Evolutionary conservation across 2,329 filamentous ascomycete species (phyloP).

Genomic region (Verruconis gallopava): DNA sequence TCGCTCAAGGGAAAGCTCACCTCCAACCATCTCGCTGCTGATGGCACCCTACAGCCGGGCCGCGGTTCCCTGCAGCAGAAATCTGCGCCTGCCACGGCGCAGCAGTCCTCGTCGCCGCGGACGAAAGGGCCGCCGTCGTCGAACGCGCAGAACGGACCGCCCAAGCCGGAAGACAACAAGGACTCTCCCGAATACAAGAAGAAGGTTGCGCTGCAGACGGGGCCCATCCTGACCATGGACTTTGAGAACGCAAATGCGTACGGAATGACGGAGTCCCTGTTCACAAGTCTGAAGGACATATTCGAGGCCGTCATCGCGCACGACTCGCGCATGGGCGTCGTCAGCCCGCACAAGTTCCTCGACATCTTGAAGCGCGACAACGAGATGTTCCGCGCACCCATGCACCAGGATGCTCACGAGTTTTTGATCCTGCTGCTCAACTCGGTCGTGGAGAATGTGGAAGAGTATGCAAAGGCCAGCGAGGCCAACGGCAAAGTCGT

Average conservation of each 20-base stretch:
- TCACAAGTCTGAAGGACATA: constrained; percentile 90
- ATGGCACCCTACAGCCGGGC: not conserved
- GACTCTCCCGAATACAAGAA: constrained; percentile 97
- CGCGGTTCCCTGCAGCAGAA: constrained; percentile 22
- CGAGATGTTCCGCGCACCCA: constrained; percentile 91
- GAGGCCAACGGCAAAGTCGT: constrained; percentile 28
- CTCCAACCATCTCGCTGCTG: not conserved
- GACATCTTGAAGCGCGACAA: constrained; percentile 91
- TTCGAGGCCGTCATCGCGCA: constrained; percentile 82
- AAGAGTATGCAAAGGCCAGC: constrained; percentile 63
- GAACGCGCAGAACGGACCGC: constrained; percentile 41
- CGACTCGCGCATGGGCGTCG: constrained; percentile 69
- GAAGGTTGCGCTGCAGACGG: constrained; percentile 79
- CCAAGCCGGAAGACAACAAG: constrained; percentile 78
- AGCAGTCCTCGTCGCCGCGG: constrained; percentile 2
- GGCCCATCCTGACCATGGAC: constrained; percentile 74
- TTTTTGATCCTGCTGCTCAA: constrained; percentile 94
- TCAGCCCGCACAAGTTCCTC: constrained; percentile 84
- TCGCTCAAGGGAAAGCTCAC: constrained; percentile 43
- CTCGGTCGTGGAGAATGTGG: constrained; percentile 86
- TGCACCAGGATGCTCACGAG: constrained; percentile 98
- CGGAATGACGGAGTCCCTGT: constrained; percentile 88
- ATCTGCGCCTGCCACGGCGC: constrained; percentile 10
- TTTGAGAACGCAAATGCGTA: constrained; percentile 70
- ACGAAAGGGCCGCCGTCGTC: constrained; percentile 34